Evolutionary conservation across 2,329 filamentous ascomycete genomes (phyloP).

Genomic region (Arthrobotrys conoides): DNA sequence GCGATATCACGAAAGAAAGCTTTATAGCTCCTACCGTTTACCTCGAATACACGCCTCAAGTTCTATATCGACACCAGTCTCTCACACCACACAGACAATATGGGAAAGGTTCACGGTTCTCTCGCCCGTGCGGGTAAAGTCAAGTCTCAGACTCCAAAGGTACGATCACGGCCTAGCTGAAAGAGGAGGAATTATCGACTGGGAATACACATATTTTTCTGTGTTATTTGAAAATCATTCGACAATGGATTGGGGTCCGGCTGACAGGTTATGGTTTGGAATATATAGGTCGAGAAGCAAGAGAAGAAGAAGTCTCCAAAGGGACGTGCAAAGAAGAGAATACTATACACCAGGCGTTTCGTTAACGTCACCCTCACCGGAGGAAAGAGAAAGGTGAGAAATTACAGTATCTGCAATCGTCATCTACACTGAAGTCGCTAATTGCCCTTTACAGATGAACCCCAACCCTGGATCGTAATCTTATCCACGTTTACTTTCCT

Average conservation of each 20-base stretch:
- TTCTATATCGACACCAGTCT: conserved; percentile 16
- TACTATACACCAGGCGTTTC: conserved; percentile 93
- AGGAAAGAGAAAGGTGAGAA: conserved; percentile 94
- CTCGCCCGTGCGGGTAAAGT: conserved; percentile 97
- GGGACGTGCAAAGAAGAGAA: conserved; percentile 97
- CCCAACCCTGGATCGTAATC: conserved; percentile 77
- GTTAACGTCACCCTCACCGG: conserved; percentile 97
- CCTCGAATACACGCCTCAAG: conserved; percentile 14
- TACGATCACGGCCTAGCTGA: conserved; percentile 69
- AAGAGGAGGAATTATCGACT: conserved; percentile 4
- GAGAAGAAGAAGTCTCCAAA: conserved; percentile 98
- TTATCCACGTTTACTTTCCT: conserved; percentile 27
- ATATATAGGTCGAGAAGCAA: conserved; percentile 81
- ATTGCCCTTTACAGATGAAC: conserved; percentile 77
- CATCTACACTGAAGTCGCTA: conserved; percentile 35
- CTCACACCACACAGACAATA: conserved; percentile 69
- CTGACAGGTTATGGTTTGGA: conserved; percentile 52
- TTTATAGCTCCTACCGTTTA: conserved; percentile 9
- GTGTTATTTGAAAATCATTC: not conserved
- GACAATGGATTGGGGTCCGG: conserved; percentile 44
- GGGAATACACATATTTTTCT: not conserved
- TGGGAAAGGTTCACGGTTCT: conserved; percentile 95
- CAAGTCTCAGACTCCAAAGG: conserved; percentile 95
- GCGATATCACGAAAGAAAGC: conserved; percentile 12
- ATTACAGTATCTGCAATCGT: conserved; percentile 21